Conservation (phyloP, 2,329 filamentous ascomycete genomes). For the Sporothrix humicola region DNA sequence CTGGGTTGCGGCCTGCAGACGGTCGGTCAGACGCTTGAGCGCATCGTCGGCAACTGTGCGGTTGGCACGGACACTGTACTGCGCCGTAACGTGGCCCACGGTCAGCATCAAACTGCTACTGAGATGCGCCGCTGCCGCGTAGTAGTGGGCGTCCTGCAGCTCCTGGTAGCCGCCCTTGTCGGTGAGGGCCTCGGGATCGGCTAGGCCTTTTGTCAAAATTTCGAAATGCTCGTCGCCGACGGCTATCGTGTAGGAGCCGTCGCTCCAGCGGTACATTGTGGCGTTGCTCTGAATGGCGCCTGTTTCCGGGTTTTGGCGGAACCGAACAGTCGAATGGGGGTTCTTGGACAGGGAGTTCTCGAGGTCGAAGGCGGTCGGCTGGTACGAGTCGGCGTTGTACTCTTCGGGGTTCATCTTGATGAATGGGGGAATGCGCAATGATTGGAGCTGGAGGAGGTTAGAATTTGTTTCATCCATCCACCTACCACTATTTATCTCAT, state of each 20-base stretch:
- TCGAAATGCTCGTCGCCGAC: slow-evolving; percentile 78
- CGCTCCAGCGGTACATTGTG: slow-evolving; percentile 76
- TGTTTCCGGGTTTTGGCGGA: slow-evolving; percentile 69
- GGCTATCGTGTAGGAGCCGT: slow-evolving; percentile 77
- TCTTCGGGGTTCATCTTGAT: slow-evolving; percentile 70
- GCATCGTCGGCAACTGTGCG: slow-evolving; percentile 73
- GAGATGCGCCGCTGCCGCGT: slow-evolving; percentile 74
- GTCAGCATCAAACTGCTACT: slow-evolving; percentile 71
- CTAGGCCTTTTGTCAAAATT: slow-evolving; percentile 71
- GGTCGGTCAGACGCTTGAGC: slow-evolving; percentile 69
- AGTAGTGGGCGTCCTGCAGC: slow-evolving; percentile 75
- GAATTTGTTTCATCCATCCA: not conserved
- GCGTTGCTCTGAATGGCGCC: slow-evolving; percentile 75
- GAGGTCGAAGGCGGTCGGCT: slow-evolving; percentile 62
- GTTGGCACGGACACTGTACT: slow-evolving; percentile 71
- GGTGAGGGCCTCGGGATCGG: slow-evolving; percentile 61
- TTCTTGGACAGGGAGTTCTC: slow-evolving; percentile 60
- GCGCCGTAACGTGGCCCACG: slow-evolving; percentile 76
- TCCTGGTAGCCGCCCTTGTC: slow-evolving; percentile 57
- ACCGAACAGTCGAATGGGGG: slow-evolving; percentile 70
- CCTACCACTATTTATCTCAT: not conserved
- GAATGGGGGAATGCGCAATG: slow-evolving; percentile 74
- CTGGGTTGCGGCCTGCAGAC: slow-evolving; percentile 68
- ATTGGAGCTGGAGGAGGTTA: slow-evolving; percentile 60
- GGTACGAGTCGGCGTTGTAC: slow-evolving; percentile 70